These are phyloP conservation scores for Glutinoglossum americanum DNA, from an alignment of 495 filamentous ascomycete genomes.

Conservation along the genomic window DNA sequence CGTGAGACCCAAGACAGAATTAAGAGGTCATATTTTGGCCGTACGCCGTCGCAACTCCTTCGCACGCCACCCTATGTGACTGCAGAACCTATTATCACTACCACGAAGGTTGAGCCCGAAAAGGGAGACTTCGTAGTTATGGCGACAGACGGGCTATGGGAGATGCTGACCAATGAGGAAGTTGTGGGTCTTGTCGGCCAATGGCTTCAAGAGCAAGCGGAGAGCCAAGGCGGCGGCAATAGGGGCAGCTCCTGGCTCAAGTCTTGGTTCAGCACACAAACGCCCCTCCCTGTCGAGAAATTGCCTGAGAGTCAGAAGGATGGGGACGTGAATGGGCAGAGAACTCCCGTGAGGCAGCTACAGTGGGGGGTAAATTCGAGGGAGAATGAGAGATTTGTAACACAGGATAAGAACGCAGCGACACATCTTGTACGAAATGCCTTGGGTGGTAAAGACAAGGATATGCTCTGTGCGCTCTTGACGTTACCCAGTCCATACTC, in stretches of 20 bases:
- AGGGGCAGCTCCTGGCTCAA: slow-evolving; percentile 27
- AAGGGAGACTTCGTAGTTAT: slow-evolving; percentile 90
- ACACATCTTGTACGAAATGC: slow-evolving; percentile 94
- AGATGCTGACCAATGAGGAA: slow-evolving; percentile 98
- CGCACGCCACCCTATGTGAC: slow-evolving; percentile 95
- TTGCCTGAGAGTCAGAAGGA: slow-evolving; percentile 12
- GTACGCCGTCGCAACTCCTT: slow-evolving; percentile 44
- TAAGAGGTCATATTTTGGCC: slow-evolving; percentile 65
- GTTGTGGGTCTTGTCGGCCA: slow-evolving; percentile 89
- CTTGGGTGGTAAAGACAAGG: slow-evolving; percentile 76
- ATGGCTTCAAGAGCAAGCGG: slow-evolving; percentile 54
- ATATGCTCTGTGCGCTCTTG: slow-evolving; percentile 84
- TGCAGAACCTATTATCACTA: slow-evolving; percentile 84
- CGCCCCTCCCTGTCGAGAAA: slow-evolving; percentile 35
- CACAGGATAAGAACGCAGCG: slow-evolving; percentile 88
- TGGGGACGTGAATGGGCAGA: slow-evolving; percentile 19
- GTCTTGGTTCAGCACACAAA: slow-evolving; percentile 28
- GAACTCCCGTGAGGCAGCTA: slow-evolving; percentile 59
- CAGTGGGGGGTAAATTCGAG: slow-evolving; percentile 60
- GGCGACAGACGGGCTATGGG: slow-evolving; percentile 95
- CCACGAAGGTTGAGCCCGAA: slow-evolving; percentile 78
- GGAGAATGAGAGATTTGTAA: slow-evolving; percentile 60
- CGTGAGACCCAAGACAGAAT: slow-evolving; percentile 61
- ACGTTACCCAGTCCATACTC: slow-evolving; percentile 83
- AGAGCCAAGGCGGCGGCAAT: slow-evolving; percentile 21